Conservation (phyloP, 108 stramenopile genomes). For the Cyclotella sp. region DNA sequence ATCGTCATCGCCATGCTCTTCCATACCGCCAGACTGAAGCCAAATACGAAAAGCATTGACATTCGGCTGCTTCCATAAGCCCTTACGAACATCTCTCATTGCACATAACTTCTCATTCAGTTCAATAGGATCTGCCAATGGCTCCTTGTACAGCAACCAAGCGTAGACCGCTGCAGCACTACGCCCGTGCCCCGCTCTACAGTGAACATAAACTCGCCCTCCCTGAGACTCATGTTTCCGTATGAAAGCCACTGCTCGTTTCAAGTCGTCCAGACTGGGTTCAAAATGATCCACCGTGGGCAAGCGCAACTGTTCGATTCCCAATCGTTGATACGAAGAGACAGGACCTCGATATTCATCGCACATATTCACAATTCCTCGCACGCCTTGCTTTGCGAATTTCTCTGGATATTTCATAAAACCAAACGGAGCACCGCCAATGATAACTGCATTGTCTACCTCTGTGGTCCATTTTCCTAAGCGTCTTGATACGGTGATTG, state of each 20-base stretch:
- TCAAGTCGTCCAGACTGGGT: constrained; percentile 73
- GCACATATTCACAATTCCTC: constrained; percentile 86
- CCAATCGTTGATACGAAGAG: constrained; percentile 65
- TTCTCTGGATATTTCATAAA: constrained; percentile 66
- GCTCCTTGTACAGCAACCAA: constrained; percentile 69
- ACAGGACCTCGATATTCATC: constrained; percentile 81
- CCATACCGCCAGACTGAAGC: constrained; percentile 48
- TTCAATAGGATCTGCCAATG: constrained; percentile 57
- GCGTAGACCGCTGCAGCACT: constrained; percentile 84
- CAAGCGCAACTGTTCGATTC: constrained; percentile 74
- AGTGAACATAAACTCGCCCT: constrained; percentile 81
- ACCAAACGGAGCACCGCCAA: constrained; percentile 85
- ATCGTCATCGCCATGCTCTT: constrained; percentile 23
- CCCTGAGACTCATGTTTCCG: constrained; percentile 64
- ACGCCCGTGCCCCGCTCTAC: constrained; percentile 87
- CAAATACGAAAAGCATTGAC: constrained; percentile 59
- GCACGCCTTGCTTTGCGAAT: constrained; percentile 63
- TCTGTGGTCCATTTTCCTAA: constrained; percentile 78
- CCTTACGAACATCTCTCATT: constrained; percentile 73
- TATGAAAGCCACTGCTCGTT: constrained; percentile 76
- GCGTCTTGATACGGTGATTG: constrained; percentile 73
- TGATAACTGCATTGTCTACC: constrained; percentile 78
- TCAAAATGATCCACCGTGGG: constrained; percentile 90
- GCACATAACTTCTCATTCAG: constrained; percentile 71
- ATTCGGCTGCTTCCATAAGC: constrained; percentile 80